phyloP scores from a whole-genome alignment of 805 yeast genomes.

The Suhomyces canberraensis region DNA sequence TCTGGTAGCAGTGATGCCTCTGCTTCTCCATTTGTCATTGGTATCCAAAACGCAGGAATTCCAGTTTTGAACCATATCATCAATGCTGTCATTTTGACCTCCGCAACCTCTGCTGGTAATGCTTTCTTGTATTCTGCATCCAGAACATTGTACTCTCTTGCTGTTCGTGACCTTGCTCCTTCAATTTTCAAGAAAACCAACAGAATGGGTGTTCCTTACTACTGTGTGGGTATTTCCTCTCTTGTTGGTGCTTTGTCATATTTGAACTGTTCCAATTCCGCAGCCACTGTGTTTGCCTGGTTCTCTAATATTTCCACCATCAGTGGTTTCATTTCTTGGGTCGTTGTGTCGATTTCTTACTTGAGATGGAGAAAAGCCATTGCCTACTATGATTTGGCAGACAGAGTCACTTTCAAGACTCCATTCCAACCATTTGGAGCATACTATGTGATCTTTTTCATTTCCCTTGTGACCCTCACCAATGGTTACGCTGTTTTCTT shows the following conservation, averaged over 20 bases:
- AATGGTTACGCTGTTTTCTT: constrained; percentile 72
- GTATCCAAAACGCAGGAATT: constrained; percentile 68
- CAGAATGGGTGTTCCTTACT: constrained; percentile 43
- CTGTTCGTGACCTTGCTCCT: constrained; percentile 56
- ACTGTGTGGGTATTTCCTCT: constrained; percentile 29
- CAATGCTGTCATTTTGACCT: constrained; percentile 69
- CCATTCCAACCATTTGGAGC: constrained; percentile 56
- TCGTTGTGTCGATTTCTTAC: constrained; percentile 50
- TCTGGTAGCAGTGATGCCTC: constrained; percentile 21
- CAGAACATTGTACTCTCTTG: constrained; percentile 51
- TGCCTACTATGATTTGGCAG: constrained; percentile 46
- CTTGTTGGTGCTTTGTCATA: constrained; percentile 47
- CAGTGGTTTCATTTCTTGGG: constrained; percentile 67
- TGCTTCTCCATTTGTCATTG: constrained; percentile 80
- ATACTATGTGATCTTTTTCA: constrained; percentile 49
- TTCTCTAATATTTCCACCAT: constrained; percentile 62
- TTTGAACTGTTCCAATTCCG: constrained; percentile 51
- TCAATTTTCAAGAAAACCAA: constrained; percentile 31
- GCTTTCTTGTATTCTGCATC: constrained; percentile 69
- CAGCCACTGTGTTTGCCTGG: constrained; percentile 60
- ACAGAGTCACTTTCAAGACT: constrained; percentile 58
- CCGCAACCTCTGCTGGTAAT: constrained; percentile 51
- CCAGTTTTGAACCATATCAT: constrained; percentile 71
- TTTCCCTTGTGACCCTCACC: constrained; percentile 56
- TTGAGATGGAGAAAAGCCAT: constrained; percentile 66